Evolutionary conservation across 2,329 filamentous ascomycete genomes (phyloP).

Genomic region (Xylaria polymorpha): DNA sequence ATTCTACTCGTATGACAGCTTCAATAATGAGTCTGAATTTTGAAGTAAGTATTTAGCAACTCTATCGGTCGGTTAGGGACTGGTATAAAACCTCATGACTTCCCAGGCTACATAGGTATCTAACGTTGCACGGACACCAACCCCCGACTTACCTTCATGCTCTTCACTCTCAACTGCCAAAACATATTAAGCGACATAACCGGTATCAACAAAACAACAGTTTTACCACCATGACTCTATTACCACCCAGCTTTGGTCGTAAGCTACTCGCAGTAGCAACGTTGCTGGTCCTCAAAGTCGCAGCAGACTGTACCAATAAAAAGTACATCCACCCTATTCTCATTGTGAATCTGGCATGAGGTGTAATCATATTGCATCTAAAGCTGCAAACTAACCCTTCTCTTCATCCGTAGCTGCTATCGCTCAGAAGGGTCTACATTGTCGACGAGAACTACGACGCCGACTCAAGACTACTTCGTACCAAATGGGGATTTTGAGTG

Average conservation of each 20-base stretch:
- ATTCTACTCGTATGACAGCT: not conserved
- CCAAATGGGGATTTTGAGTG: conserved; percentile 41
- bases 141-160: not conserved
- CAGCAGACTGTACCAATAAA: not conserved
- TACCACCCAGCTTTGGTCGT: not conserved
- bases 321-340: not conserved
- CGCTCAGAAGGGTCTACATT: not conserved
- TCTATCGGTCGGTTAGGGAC: not conserved
- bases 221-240: not conserved
- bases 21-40: not conserved
- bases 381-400: conserved; percentile 1
- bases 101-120: not conserved
- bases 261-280: conserved; percentile 19
- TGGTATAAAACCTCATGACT: conserved; percentile 13
- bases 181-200: not conserved
- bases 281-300: conserved; percentile 1
- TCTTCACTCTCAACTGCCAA: not conserved
- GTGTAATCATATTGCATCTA: not conserved
- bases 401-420: conserved; percentile 1
- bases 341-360: not conserved
- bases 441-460: not conserved
- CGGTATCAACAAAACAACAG: not conserved
- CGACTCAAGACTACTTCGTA: conserved; percentile 20
- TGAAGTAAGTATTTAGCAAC: not conserved
- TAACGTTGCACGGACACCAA: not conserved